Evolutionary conservation across 768 basidiomycete genomes (phyloP).

Genomic region (Mycena vitilis): DNA sequence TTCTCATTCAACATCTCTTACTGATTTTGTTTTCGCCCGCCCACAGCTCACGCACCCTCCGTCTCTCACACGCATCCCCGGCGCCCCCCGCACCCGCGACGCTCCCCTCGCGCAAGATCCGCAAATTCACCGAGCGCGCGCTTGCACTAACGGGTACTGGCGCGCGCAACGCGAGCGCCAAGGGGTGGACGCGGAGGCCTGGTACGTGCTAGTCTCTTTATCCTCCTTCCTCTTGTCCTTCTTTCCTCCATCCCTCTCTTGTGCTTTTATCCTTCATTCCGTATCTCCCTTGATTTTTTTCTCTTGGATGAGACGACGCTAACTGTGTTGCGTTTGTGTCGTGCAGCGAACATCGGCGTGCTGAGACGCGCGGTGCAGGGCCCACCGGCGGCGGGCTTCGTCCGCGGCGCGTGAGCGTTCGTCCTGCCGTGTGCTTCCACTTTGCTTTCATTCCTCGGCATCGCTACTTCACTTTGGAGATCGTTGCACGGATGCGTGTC

Average conservation of each 20-base stretch:
- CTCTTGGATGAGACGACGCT: too few relatives aligned
- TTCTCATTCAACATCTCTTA: background rate
- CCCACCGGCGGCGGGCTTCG: constrained; percentile 65
- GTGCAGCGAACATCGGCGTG: constrained; percentile 65
- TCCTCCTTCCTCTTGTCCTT: background rate
- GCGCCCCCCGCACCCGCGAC: constrained; percentile 51
- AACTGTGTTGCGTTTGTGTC: background rate
- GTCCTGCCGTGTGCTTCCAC: too few relatives aligned
- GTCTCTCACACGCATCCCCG: constrained; percentile 25
- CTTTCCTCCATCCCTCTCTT: background rate
- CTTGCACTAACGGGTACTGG: constrained; percentile 58
- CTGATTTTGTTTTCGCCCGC: constrained; percentile 8
- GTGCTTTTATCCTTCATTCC: too few relatives aligned
- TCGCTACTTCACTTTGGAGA: too few relatives aligned
- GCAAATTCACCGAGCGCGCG: constrained; percentile 63
- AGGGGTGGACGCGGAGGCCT: constrained; percentile 69
- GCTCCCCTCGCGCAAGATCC: constrained; percentile 60
- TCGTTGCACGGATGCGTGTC: too few relatives aligned
- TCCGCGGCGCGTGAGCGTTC: constrained; percentile 46
- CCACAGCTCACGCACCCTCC: constrained; percentile 65
- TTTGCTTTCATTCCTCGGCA: too few relatives aligned
- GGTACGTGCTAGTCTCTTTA: constrained; percentile 51
- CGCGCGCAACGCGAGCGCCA: constrained; percentile 47
- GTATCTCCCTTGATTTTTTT: background rate
- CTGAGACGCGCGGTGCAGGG: constrained; percentile 58